Evolutionary conservation across 169 alveolate species (phyloP).

Genomic region (Plasmodium malariae): DNA sequence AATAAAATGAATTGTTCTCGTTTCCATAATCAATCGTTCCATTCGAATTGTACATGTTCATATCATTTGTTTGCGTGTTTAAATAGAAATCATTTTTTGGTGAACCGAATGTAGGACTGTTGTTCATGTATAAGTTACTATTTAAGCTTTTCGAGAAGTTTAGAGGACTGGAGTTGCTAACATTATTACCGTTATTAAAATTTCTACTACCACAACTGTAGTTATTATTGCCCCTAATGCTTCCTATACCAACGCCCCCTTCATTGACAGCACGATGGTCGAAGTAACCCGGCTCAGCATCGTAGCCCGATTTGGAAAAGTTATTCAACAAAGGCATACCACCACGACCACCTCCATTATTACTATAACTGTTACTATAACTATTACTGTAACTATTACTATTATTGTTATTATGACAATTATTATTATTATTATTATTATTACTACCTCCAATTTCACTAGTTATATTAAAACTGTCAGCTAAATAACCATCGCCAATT

Average conservation of each 20-base stretch:
- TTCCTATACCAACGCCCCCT: no score
- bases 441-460: neutral
- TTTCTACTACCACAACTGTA: no score
- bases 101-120: neutral
- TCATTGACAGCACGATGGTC: no score
- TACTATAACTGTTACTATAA: neutral
- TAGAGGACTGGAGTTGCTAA: conserved; percentile 12
- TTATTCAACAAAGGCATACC: neutral
- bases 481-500: neutral
- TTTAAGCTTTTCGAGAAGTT: conserved; percentile 49
- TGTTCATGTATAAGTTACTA: neutral
- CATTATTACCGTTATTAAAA: no score
- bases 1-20: neutral
- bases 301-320: neutral
- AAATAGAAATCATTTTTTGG: neutral
- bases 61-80: neutral
- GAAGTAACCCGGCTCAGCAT: neutral
- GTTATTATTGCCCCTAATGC: no score
- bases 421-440: neutral
- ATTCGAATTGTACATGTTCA: neutral
- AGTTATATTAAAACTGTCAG: neutral
- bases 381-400: neutral
- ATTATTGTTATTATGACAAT: neutral
- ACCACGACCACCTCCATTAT: neutral
- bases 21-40: neutral